These are phyloP conservation scores for Botrytis fabae DNA, from an alignment of 2,329 filamentous ascomycete species.

Conservation along the genomic window DNA sequence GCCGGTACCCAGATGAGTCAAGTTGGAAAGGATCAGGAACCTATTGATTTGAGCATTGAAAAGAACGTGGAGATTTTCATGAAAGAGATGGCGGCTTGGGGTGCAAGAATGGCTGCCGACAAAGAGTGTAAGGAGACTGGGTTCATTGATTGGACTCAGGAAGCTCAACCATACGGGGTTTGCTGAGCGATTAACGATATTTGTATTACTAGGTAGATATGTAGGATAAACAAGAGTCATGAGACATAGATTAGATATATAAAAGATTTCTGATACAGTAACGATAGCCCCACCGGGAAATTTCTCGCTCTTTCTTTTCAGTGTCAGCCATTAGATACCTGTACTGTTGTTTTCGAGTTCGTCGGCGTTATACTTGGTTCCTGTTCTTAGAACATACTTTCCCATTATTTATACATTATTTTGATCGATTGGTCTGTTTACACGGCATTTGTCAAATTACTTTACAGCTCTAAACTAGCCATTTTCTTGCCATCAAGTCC, in stretches of 20 bases:
- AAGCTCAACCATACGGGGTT: constrained; percentile 28
- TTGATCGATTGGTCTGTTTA: neutral
- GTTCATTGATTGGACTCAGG: constrained; percentile 44
- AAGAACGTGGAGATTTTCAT: constrained; percentile 49
- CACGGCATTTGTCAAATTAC: neutral
- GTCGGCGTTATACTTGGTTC: neutral
- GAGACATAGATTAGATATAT: neutral
- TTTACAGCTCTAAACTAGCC: neutral
- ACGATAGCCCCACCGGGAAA: neutral
- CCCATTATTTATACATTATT: neutral
- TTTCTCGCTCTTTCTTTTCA: neutral
- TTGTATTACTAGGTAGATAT: neutral
- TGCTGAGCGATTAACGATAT: neutral
- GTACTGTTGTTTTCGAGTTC: neutral
- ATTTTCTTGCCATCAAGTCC: too few relatives aligned
- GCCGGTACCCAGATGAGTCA: constrained; percentile 42
- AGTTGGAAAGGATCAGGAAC: constrained; percentile 53
- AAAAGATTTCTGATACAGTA: constrained; percentile 16
- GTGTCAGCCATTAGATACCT: neutral
- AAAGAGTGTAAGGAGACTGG: constrained; percentile 45
- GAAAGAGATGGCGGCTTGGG: constrained; percentile 50
- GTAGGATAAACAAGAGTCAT: neutral
- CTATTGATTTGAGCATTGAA: constrained; percentile 52
- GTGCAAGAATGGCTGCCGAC: constrained; percentile 44
- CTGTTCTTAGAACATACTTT: neutral